Evolutionary conservation across 129 eudicot genomes (phyloP).

Genomic region (Centrapalus pauciflorus): DNA sequence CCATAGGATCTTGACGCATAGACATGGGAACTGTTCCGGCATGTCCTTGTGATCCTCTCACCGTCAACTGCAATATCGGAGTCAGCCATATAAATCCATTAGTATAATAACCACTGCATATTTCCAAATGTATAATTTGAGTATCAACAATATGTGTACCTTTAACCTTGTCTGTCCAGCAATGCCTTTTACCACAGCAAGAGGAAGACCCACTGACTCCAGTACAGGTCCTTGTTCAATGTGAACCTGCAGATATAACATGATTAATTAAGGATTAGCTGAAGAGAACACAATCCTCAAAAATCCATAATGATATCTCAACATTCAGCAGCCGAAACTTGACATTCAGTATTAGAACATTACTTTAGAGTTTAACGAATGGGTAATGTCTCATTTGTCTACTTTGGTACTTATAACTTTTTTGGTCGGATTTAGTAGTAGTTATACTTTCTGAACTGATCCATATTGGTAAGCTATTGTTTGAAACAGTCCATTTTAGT

Average conservation of each 20-base stretch:
- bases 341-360: too few species aligned
- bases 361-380: too few species aligned
- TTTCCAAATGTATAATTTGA: too few species aligned
- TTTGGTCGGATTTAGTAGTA: too few species aligned
- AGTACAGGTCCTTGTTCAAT: conserved; percentile 98
- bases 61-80: conserved; percentile 56
- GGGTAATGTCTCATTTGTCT: too few species aligned
- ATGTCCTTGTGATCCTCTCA: conserved; percentile 97
- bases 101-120: not conserved
- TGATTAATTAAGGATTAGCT: not conserved
- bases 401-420: too few species aligned
- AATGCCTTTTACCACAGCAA: conserved; percentile 92
- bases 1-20: conserved; percentile 96
- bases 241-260: conserved; percentile 58
- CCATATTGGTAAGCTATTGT: too few species aligned
- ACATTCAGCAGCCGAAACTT: not conserved
- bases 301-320: not conserved
- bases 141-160: conserved; percentile 36
- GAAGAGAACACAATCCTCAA: not conserved
- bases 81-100: conserved; percentile 1
- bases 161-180: conserved; percentile 93
- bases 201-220: conserved; percentile 91
- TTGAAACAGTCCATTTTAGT: too few species aligned
- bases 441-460: too few species aligned
- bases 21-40: conserved; percentile 99